phyloP scores from a whole-genome alignment of 2,329 filamentous ascomycete genomes.

The Ophioceras dolichostomum region DNA sequence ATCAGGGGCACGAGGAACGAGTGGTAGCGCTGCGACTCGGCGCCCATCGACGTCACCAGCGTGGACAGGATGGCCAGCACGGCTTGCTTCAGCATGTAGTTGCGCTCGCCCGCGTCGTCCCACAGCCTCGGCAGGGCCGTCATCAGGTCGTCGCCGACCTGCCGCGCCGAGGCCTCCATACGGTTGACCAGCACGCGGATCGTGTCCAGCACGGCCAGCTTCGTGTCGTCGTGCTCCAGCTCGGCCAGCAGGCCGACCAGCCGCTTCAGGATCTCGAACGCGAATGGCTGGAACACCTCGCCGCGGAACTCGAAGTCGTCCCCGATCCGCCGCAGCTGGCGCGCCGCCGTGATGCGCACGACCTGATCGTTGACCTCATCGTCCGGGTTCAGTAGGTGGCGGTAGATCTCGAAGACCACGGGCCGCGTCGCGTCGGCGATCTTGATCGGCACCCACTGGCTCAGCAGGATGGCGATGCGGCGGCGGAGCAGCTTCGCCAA shows the following conservation, averaged over 20 bases:
- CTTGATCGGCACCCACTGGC: conserved; percentile 78
- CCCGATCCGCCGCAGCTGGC: conserved; percentile 68
- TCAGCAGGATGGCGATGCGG: conserved; percentile 77
- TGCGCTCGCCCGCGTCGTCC: conserved; percentile 67
- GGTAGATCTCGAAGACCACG: conserved; percentile 78
- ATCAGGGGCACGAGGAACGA: conserved; percentile 72
- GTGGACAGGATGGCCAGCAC: conserved; percentile 78
- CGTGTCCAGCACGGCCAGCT: conserved; percentile 80
- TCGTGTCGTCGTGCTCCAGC: conserved; percentile 75
- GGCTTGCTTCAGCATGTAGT: conserved; percentile 87
- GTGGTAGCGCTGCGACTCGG: conserved; percentile 67
- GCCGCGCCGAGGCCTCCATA: conserved; percentile 59
- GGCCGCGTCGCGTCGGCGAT: conserved; percentile 55
- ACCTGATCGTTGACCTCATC: conserved; percentile 81
- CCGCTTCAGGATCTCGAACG: conserved; percentile 57
- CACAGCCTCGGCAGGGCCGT: conserved; percentile 69
- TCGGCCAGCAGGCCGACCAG: conserved; percentile 70
- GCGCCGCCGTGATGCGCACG: conserved; percentile 80
- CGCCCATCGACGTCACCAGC: conserved; percentile 75
- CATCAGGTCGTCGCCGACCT: conserved; percentile 71
- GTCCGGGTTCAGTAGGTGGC: conserved; percentile 66
- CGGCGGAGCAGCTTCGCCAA: conserved; percentile 74
- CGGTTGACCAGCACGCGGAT: conserved; percentile 70
- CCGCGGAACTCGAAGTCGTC: conserved; percentile 76
- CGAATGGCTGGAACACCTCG: conserved; percentile 64